phyloP scores from a whole-genome alignment of 148 eudicot genomes.

The Dianthus caryophyllus region DNA sequence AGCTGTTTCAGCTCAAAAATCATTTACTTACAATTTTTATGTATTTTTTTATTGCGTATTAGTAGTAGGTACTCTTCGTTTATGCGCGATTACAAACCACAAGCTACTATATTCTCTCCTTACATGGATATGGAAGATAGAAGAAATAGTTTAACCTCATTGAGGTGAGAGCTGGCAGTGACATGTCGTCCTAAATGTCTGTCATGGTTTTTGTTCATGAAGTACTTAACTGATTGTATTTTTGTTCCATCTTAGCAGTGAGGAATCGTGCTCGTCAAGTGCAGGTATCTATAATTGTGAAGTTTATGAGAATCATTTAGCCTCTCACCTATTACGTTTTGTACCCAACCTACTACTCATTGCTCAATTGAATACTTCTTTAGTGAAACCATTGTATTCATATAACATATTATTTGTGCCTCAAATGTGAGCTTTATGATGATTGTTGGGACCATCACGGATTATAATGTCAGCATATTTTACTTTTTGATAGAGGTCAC shows the following conservation, averaged over 20 bases:
- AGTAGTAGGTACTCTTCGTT: conserved; percentile 19
- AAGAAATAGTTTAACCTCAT: conserved; percentile 19
- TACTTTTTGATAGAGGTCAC: too few species aligned
- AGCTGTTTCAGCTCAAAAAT: background rate
- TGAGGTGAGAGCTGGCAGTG: conserved; percentile 22
- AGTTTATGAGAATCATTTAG: conserved; percentile 6
- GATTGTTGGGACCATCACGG: too few species aligned
- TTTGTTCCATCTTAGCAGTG: conserved; percentile 20
- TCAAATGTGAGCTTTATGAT: too few species aligned
- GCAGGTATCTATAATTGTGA: conserved; percentile 21
- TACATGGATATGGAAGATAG: conserved; percentile 13
- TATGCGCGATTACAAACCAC: conserved; percentile 14
- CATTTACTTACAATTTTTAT: background rate
- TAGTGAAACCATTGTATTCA: too few species aligned
- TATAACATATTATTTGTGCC: too few species aligned
- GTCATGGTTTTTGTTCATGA: background rate
- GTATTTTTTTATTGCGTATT: conserved; percentile 6
- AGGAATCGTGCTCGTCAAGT: conserved; percentile 30
- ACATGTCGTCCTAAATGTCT: background rate
- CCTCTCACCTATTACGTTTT: conserved; percentile 2
- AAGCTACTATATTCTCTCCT: conserved; percentile 9
- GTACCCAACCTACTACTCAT: background rate
- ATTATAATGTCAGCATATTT: too few species aligned
- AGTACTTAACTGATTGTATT: conserved; percentile 8
- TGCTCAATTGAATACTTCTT: background rate